Evolutionary conservation across 1,139 yeast genomes (phyloP), one percentile per base, ranked within the genome.

Genomic region (Debaryomyces singareniensis): DNA sequence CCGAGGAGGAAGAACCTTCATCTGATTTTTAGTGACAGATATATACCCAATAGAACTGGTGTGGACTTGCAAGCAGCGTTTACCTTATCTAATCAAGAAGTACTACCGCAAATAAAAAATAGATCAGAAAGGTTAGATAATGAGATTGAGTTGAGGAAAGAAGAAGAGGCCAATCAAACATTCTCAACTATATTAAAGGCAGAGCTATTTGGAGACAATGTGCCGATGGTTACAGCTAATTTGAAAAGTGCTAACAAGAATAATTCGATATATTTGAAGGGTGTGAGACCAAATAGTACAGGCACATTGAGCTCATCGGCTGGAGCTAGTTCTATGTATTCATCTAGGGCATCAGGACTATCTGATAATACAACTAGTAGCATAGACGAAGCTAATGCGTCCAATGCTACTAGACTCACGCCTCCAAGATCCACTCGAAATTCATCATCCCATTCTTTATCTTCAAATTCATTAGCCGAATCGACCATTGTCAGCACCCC

Each of bases 51-150:
- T 37, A 58, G 97, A 35, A 78, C 82, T 2, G 96, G 95, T 1
- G 74, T 86, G 24, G 94, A 87, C 46, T 61, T 89, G 11, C 94
- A 86, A 46, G 89, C 96, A 0, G 96, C 96, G 1, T 77, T 84
- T 67, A 68, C 84, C 49, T 56, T 84, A 44, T 65, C 75, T 29
- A 60, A 66, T 45, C 69, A 71, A 42, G 69, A 69, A 22, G 50
- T 61, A 13, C 39, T 59, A 12, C 69, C 70, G 1, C 63, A 63
- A 36, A 45, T 62, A 26, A 43, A 63, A 26, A 53, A 50, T 22
- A 35, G 44, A 22, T 35, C 31, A 18, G 51, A 48, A 26, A 37
- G 49, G 25, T 31, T 38, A 5, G 78, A 75, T 28, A 76, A 73
- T 40, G 94, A 81, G 44, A 60, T 81, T 20, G 91, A 82, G 39